Evolutionary conservation across 2,329 filamentous ascomycete species (phyloP), one percentile per base, ranked within the genome.

Genomic region (Moelleriella libera): DNA sequence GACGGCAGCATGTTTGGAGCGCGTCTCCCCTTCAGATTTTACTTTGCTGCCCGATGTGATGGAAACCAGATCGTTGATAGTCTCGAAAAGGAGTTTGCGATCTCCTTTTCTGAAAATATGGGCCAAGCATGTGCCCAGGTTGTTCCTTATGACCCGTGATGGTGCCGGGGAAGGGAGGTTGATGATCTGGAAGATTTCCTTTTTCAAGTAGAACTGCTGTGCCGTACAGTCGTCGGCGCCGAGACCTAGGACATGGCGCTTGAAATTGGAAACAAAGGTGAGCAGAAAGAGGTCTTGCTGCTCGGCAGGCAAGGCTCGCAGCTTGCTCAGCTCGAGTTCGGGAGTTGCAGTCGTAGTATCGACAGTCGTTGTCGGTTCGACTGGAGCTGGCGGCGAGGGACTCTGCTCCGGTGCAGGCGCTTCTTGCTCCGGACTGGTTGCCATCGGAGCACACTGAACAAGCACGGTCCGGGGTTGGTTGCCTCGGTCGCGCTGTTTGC

Each of bases 231-330:
- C 85, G 55, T 95, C 87, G 51, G 80, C 73, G 47, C 80, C 77
- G 44, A 97, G 76, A 12, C 70, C 70, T 47, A 81, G 74, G 43
- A 94, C 85, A 72, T 96, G 85, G 55, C 83, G 84, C 52, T 81
- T 83, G 48, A 98, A 74, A 51, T 84, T 80, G 30, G 88, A 84
- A 37, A 89, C 84, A 61, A 94, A 96, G 30, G 83, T 94, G 50
- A 98, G 75, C 52, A 98, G 77, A 64, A 92, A 94, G 10, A 98
- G 78, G 59, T 96, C 89, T 67, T 98, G 92, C 64, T 98, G 92
- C 68, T 98, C 92, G 47, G 86, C 80, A 42, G 90, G 87, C 44
- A 97, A 78, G 46, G 85, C 76, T 65, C 95, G 84, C 44, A 98
- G 81, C 73, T 95, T 95, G 58, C 82, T 70, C 55, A 95, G 69